phyloP scores from a whole-genome alignment of 2,329 filamentous ascomycete genomes.

The Fusarium austroafricanum region DNA sequence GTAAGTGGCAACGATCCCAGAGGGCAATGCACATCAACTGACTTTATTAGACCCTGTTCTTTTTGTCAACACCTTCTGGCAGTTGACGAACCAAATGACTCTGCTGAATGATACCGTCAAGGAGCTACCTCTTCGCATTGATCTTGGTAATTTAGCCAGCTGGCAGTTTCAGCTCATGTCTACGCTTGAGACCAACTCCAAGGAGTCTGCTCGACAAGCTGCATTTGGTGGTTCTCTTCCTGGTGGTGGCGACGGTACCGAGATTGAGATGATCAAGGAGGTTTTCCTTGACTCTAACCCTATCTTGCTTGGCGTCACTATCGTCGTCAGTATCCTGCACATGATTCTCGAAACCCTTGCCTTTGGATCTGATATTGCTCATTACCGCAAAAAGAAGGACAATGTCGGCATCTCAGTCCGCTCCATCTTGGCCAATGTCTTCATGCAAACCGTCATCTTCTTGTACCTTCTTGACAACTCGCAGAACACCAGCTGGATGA shows the following conservation, averaged over 20 bases:
- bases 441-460: slow-evolving; percentile 97
- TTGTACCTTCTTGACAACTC: slow-evolving; percentile 97
- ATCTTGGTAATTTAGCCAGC: slow-evolving; percentile 81
- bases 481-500: slow-evolving; percentile 99
- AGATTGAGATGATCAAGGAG: slow-evolving; percentile 98
- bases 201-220: slow-evolving; percentile 82
- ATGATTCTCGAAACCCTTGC: slow-evolving; percentile 96
- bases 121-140: slow-evolving; percentile 82
- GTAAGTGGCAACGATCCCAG: slow-evolving; percentile 48
- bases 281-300: slow-evolving; percentile 94
- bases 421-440: slow-evolving; percentile 95
- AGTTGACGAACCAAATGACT: slow-evolving; percentile 90
- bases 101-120: slow-evolving; percentile 90
- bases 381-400: slow-evolving; percentile 99
- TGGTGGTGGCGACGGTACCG: slow-evolving; percentile 86
- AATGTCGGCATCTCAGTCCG: slow-evolving; percentile 96
- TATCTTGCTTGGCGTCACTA: slow-evolving; percentile 87
- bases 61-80: slow-evolving; percentile 98
- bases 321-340: slow-evolving; percentile 86
- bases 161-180: slow-evolving; percentile 94
- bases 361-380: slow-evolving; percentile 96
- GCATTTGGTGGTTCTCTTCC: slow-evolving; percentile 78
- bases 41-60: slow-evolving; percentile 73
- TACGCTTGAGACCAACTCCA: slow-evolving; percentile 87
- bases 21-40: slow-evolving; percentile 10